phyloP scores from a whole-genome alignment of 192 early-diverging fungal genomes.

The Oehlia diaphana region DNA sequence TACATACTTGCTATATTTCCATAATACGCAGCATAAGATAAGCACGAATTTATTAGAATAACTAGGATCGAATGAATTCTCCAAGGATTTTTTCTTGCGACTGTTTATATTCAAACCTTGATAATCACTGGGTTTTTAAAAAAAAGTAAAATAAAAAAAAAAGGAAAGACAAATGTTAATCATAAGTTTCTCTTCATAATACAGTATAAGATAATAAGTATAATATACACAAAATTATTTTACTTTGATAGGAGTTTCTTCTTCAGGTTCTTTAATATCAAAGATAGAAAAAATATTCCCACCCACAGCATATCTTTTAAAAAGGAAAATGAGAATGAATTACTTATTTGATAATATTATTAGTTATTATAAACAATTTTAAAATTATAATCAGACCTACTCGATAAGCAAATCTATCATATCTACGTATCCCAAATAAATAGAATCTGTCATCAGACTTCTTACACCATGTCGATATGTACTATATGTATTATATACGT shows the following conservation, averaged over 20 bases:
- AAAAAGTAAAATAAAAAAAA: neutral
- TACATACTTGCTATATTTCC: neutral
- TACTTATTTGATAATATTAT: neutral
- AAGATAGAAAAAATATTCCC: slow-evolving; percentile 18
- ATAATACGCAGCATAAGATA: slow-evolving; percentile 2
- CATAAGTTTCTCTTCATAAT: neutral
- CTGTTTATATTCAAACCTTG: slow-evolving; percentile 9
- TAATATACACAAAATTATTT: neutral
- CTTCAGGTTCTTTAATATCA: neutral
- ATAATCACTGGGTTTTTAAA: neutral
- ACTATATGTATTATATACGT: no score
- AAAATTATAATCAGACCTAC: neutral
- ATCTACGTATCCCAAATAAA: neutral
- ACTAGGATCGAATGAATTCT: neutral
- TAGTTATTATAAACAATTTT: no score
- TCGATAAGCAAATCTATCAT: slow-evolving; percentile 4
- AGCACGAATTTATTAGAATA: neutral
- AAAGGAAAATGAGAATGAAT: no score
- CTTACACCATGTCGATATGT: no score
- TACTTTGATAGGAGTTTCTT: neutral
- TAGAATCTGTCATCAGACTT: neutral
- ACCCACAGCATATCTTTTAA: slow-evolving; percentile 3
- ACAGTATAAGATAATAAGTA: neutral
- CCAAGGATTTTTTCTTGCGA: neutral
- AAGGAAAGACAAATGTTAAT: no score